Base-by-base conservation (phyloP, 305 asterid species). In the Fraxinus platypoda region DNA sequence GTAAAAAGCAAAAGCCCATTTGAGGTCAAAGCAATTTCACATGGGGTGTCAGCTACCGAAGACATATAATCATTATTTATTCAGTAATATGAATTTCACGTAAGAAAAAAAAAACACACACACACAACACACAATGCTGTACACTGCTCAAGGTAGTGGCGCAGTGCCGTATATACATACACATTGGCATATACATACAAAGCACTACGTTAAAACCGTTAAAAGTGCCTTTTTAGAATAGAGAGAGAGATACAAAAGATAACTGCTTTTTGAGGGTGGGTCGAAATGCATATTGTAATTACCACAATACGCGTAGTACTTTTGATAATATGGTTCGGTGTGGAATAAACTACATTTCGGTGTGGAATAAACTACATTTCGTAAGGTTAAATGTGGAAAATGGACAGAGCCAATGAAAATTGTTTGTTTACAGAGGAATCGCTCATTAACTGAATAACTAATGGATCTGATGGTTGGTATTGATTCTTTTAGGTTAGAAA, bases 141-240 rank as follows among this genome's bases (percentile, higher is more conserved):
- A 62, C 88, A 82, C 87, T 76, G 89, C 88, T 80, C 87, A 64
- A 85, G 84, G 82, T 79, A 43, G 87, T 83, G 87, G 82, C 62
- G 68, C 64, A 80, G 71, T 62, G 78, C 78, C 74, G 25, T 64
- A 26, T 77, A 78, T 78, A 83, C 87, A 73, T 77, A 74, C 84
- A 76, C 41, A 26, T 66, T 66, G n/a, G 3, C n/a, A 11, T 82
- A 8, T 66, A 28, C 62, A 78, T 76, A 75, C 85, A 81, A 71
- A 78, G 49, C 74, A 75, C 75, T 59, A 84, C 87, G 85, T 80
- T 81, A 78, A 81, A 84, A 77, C 83, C 78, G 81, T 75, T 78
- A 76, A 81, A 87, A 80, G 86, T 81, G 54, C 54, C 75, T 85
- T 83, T 19, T 62, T 37, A 1, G 75, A 73, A 17, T 12, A 21